Conservation (phyloP, 306 rosid species). For the Vigna unguiculata region DNA sequence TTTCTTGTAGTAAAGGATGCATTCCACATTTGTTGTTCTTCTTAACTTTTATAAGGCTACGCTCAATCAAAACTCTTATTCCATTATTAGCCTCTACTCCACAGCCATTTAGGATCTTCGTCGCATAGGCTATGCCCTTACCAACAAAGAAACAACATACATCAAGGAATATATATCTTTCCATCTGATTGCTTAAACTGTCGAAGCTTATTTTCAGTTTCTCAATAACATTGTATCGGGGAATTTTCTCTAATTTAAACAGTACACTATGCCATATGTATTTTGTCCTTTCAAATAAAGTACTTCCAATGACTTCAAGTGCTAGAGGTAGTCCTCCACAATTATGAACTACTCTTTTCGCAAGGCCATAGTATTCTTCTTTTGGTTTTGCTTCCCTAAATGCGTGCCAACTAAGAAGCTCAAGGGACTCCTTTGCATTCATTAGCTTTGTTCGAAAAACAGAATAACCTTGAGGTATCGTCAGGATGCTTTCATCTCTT, state of each 20-base stretch:
- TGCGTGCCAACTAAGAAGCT: constrained; percentile 44
- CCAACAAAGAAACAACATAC: too few relatives aligned
- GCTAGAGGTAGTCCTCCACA: constrained; percentile 50
- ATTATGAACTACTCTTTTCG: constrained; percentile 10
- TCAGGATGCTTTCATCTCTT: constrained; percentile 18
- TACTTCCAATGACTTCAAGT: constrained; percentile 44
- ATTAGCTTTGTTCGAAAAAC: background rate
- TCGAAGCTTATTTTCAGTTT: constrained; percentile 21
- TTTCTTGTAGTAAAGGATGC: too few relatives aligned
- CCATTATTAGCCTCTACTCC: too few relatives aligned
- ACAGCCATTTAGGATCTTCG: too few relatives aligned
- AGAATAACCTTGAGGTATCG: background rate
- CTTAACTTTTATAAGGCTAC: too few relatives aligned
- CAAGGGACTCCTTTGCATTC: background rate
- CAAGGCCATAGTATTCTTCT: background rate
- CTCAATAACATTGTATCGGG: background rate
- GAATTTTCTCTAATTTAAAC: background rate
- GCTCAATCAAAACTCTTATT: too few relatives aligned
- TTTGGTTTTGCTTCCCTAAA: background rate
- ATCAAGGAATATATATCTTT: too few relatives aligned
- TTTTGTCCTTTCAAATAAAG: background rate
- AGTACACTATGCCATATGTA: constrained; percentile 30
- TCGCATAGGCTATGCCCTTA: too few relatives aligned
- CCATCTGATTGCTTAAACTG: background rate
- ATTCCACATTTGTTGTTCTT: too few relatives aligned